These are phyloP conservation scores for Xylaria hypoxylon DNA, from an alignment of 2,329 filamentous ascomycete species.

Conservation along the genomic window DNA sequence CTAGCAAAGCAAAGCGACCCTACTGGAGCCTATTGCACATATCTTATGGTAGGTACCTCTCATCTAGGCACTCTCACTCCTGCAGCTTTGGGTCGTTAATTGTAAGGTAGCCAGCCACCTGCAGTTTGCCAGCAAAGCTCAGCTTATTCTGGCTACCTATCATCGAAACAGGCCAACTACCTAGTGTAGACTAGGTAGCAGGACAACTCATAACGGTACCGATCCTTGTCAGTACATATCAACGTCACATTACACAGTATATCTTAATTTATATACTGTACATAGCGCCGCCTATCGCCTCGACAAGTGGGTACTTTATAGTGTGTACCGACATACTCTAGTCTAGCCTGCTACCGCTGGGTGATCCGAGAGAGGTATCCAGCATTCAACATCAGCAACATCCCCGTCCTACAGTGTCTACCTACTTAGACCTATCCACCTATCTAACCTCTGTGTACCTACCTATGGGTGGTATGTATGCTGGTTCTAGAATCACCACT, in stretches of 20 bases:
- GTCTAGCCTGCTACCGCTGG: too few species aligned
- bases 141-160: conserved; percentile 21
- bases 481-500: conserved; percentile 7
- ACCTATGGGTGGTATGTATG: conserved; percentile 31
- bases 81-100: conserved; percentile 16
- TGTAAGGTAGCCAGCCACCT: conserved; percentile 3
- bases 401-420: conserved; percentile 18
- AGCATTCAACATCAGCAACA: conserved; percentile 31
- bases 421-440: conserved; percentile 5
- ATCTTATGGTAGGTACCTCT: conserved; percentile 6
- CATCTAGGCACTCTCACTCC: conserved; percentile 1
- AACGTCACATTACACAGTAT: too few species aligned
- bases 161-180: conserved; percentile 13
- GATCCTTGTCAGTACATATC: conserved; percentile 9
- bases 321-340: too few species aligned
- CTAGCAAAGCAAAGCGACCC: conserved; percentile 18
- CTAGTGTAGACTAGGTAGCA: too few species aligned
- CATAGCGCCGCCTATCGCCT: not conserved
- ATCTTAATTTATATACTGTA: not conserved
- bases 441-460: conserved; percentile 12
- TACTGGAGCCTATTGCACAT: conserved; percentile 7
- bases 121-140: conserved; percentile 28
- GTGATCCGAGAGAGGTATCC: conserved; percentile 34
- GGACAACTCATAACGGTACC: conserved; percentile 29
- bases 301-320: not conserved